Evolutionary conservation across 495 filamentous ascomycete species (phyloP).

Genomic region (Trichodelitschia bisporula): DNA sequence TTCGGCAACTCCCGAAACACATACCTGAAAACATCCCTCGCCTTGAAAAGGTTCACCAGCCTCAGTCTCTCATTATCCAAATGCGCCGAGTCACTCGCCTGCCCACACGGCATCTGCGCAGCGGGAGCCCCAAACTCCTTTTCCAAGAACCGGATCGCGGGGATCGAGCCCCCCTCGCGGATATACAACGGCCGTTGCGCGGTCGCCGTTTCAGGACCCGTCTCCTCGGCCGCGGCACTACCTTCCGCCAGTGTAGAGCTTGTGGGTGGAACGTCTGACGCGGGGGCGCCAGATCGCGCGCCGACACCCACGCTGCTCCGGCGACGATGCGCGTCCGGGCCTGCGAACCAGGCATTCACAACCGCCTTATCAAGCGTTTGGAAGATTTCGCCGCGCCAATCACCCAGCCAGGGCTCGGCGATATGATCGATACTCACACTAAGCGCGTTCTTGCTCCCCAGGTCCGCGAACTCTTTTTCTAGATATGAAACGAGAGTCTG

Average conservation of each 20-base stretch:
- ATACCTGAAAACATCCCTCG: conserved; percentile 67
- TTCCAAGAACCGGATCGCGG: conserved; percentile 78
- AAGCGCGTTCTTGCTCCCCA: conserved; percentile 59
- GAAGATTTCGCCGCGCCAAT: conserved; percentile 77
- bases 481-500: conserved; percentile 39
- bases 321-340: conserved; percentile 5
- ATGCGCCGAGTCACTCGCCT: conserved; percentile 86
- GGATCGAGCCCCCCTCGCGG: conserved; percentile 84
- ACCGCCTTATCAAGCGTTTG: conserved; percentile 70
- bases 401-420: conserved; percentile 89
- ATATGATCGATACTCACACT: conserved; percentile 69
- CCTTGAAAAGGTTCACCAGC: conserved; percentile 71
- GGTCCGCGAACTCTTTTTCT: conserved; percentile 38
- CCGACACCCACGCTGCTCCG: conserved; percentile 4
- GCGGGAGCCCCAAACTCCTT: conserved; percentile 85
- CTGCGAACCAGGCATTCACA: conserved; percentile 50
- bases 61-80: conserved; percentile 82
- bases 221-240: conserved; percentile 6
- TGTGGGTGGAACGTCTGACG: not conserved
- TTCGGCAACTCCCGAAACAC: conserved; percentile 52
- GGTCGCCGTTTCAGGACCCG: not conserved
- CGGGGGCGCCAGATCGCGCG: conserved; percentile 1
- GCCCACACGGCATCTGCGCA: conserved; percentile 82
- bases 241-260: conserved; percentile 32
- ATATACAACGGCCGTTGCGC: conserved; percentile 53